Percentiles rank a stretch among this genome's conserved stretches.
phyloP scores from a whole-genome alignment of 2,329 filamentous ascomycete genomes.

The Thermomyces lanuginosus region DNA sequence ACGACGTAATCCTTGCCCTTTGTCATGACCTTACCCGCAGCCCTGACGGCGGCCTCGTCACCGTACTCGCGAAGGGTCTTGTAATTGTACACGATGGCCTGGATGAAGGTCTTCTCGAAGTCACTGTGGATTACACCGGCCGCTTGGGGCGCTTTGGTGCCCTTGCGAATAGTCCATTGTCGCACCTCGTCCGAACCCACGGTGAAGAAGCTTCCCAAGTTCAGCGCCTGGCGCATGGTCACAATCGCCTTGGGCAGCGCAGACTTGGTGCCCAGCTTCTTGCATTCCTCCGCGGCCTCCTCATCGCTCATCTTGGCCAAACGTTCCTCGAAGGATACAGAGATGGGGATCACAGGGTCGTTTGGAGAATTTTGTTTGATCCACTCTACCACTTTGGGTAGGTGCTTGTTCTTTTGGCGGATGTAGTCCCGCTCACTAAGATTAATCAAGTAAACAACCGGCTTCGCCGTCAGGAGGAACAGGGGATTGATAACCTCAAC shows the following conservation, averaged over 20 bases:
- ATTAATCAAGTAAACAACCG: conserved; percentile 93
- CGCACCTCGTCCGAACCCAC: conserved; percentile 88
- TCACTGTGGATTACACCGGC: conserved; percentile 95
- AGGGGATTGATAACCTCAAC: conserved; percentile 96
- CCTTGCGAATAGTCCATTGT: conserved; percentile 94
- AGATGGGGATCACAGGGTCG: conserved; percentile 85
- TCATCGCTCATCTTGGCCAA: conserved; percentile 65
- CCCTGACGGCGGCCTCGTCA: conserved; percentile 74
- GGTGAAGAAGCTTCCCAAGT: conserved; percentile 93
- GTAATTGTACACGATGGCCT: conserved; percentile 89
- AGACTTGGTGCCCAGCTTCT: conserved; percentile 72
- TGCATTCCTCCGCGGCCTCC: conserved; percentile 69
- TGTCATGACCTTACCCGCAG: conserved; percentile 92
- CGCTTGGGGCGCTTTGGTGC: conserved; percentile 92
- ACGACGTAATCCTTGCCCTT: conserved; percentile 89
- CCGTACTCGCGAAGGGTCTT: conserved; percentile 64
- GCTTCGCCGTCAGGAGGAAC: conserved; percentile 88
- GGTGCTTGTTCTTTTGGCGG: conserved; percentile 98
- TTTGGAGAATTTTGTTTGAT: conserved; percentile 77
- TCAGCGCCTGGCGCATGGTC: conserved; percentile 82
- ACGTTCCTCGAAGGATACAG: conserved; percentile 83
- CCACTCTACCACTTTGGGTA: conserved; percentile 87
- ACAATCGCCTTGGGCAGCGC: conserved; percentile 79
- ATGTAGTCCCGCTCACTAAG: conserved; percentile 93
- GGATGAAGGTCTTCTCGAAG: conserved; percentile 99